These are phyloP conservation scores for Pseudofabraea citricarpa DNA, from an alignment of 2,329 filamentous ascomycete species.

Conservation along the genomic window DNA sequence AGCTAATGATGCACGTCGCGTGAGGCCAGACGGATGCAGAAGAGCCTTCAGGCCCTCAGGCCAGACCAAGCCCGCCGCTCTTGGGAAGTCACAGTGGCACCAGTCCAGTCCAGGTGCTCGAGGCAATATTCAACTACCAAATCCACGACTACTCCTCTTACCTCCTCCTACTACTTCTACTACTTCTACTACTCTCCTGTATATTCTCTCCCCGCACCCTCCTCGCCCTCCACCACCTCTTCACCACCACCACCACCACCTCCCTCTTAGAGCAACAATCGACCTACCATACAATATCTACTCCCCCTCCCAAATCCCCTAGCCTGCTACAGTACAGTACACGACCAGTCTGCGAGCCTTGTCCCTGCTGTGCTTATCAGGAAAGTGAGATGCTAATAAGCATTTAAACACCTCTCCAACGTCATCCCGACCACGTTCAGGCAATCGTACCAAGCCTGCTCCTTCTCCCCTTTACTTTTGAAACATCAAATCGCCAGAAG, in stretches of 20 bases:
- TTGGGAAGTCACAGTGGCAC: no score
- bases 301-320: not conserved
- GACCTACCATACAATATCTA: not conserved
- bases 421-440: not conserved
- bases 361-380: not conserved
- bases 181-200: not conserved
- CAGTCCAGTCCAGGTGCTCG: no score
- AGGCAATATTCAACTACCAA: no score
- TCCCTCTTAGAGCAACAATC: not conserved
- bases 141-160: not conserved
- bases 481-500: not conserved
- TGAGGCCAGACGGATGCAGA: no score
- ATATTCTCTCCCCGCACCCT: not conserved
- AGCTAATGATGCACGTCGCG: no score
- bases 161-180: not conserved
- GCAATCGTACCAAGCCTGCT: not conserved
- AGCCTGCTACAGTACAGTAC: not conserved
- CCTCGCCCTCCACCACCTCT: not conserved
- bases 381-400: not conserved
- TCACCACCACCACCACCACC: not conserved
- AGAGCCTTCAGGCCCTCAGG: no score
- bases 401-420: not conserved
- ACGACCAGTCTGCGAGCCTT: not conserved
- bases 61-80: no score
- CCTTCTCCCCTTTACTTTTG: not conserved